These are phyloP conservation scores for Gentiana straminea DNA, from an alignment of 257 asterid genomes.

Conservation along the genomic window DNA sequence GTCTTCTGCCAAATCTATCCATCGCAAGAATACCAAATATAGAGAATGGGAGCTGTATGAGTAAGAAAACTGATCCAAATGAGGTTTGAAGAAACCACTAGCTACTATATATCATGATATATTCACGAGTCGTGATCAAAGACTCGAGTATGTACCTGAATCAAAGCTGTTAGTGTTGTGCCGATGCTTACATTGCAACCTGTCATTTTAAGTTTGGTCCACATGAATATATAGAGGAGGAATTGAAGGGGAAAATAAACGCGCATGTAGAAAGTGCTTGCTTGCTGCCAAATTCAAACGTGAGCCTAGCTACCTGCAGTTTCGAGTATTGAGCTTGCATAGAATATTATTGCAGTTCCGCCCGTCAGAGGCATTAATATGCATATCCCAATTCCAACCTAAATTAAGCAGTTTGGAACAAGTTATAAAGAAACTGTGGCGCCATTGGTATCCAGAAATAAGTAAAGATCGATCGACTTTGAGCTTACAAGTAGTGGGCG, in stretches of 20 bases:
- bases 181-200: neutral
- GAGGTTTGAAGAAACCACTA: neutral
- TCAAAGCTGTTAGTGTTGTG: neutral
- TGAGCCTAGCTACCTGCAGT: neutral
- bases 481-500: no score
- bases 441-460: no score
- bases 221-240: neutral
- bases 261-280: no score
- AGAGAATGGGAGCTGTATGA: neutral
- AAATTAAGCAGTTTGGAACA: neutral
- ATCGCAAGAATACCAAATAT: neutral
- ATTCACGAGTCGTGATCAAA: neutral
- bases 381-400: conserved; percentile 1
- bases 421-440: no score
- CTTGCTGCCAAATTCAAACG: no score
- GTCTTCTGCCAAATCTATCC: conserved; percentile 1
- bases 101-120: no score
- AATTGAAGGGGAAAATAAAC: no score
- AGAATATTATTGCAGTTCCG: neutral
- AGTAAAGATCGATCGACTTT: no score
- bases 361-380: neutral
- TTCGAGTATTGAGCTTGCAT: conserved; percentile 1
- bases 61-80: no score
- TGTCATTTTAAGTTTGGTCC: neutral
- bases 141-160: neutral